Percentiles rank a stretch among this genome's conserved stretches.
Conservation (phyloP, 148 eudicot species). For the Rhododendron kiyosumense region DNA sequence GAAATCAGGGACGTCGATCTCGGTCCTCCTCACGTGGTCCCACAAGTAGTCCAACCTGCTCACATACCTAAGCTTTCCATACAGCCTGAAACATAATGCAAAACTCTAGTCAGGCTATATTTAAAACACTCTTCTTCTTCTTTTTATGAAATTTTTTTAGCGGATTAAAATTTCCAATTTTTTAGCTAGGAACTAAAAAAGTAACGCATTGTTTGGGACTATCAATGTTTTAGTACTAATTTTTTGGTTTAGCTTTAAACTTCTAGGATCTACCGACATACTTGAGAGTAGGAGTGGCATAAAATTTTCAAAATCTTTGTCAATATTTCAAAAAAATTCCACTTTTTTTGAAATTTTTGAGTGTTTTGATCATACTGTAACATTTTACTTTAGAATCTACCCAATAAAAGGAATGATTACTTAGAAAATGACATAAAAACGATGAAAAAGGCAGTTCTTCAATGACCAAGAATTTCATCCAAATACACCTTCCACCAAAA, state of each 20-base stretch:
- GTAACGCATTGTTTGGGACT: neutral
- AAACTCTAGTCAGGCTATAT: neutral
- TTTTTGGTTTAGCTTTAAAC: neutral
- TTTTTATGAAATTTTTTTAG: neutral
- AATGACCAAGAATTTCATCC: no score
- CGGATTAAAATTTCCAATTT: neutral
- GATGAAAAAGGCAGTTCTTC: no score
- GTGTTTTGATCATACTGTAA: no score
- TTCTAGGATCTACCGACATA: neutral
- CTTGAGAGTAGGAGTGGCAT: no score
- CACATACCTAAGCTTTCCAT: constrained; percentile 54
- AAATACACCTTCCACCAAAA: neutral
- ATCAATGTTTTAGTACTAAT: no score
- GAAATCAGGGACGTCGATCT: constrained; percentile 50
- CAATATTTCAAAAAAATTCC: no score
- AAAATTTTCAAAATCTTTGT: no score
- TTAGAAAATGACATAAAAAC: no score
- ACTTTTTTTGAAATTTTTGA: no score
- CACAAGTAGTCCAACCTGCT: constrained; percentile 59
- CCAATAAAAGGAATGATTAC: no score
- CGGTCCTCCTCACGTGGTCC: constrained; percentile 62
- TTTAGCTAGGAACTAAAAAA: neutral
- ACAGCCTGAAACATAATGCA: constrained; percentile 31
- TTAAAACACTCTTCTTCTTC: neutral
- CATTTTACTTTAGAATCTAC: no score